A percentile compares a stretch with the other conserved stretches of the same genome.
Evolutionary conservation across 2,329 filamentous ascomycete species (phyloP).

Genomic region (Arachnopeziza araneosa): DNA sequence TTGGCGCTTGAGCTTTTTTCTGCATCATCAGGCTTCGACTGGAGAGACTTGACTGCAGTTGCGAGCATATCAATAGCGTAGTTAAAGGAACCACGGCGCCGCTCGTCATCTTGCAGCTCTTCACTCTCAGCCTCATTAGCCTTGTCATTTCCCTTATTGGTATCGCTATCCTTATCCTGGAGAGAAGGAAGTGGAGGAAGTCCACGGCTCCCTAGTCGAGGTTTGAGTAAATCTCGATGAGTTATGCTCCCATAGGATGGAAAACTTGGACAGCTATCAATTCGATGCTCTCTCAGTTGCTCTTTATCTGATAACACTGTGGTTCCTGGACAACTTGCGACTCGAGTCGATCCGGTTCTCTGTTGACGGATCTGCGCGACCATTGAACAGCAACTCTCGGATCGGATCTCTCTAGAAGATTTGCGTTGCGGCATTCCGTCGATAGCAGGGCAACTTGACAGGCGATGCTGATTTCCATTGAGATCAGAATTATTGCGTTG

Average conservation of each 20-base stretch:
- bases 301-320: neutral
- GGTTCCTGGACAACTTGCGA: neutral
- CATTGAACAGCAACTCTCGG: neutral
- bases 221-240: neutral
- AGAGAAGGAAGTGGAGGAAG: neutral
- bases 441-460: neutral
- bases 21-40: neutral
- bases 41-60: neutral
- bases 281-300: neutral
- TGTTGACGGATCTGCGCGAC: neutral
- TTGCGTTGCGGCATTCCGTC: neutral
- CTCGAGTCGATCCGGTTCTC: neutral
- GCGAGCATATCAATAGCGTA: neutral
- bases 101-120: too few relatives aligned
- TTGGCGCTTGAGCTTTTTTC: neutral
- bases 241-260: neutral
- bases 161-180: neutral
- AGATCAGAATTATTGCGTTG: neutral
- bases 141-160: neutral
- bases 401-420: neutral
- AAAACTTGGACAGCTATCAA: neutral
- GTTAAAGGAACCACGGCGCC: neutral
- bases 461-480: slow-evolving; percentile 3
- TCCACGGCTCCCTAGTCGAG: too few relatives aligned
- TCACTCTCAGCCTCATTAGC: too few relatives aligned